Base-by-base conservation (phyloP, 768 basidiomycete species). In the Leccinum rimulosum region DNA sequence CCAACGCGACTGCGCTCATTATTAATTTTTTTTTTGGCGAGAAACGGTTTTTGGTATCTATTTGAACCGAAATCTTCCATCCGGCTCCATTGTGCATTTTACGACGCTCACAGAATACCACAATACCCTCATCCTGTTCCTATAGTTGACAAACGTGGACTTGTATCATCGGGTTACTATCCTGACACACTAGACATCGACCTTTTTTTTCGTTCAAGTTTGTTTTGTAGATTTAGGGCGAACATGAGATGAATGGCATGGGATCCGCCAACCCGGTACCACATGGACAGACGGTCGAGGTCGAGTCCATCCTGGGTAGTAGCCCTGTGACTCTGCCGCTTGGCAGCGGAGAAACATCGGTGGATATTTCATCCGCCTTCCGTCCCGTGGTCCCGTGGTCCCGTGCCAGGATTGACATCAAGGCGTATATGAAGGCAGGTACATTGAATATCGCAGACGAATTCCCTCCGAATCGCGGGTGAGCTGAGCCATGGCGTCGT, bases 81-180 rank as follows among this genome's bases (percentile, higher is more conserved):
- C 22, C 65, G 55, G 62, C 50, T 52, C 50, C 60, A 63, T 35
- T 73, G 66, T 74, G 67, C 73, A 72, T 68, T 62, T 64, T 61
- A 69, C 49, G 43, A 62, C 66, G 36, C 65, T 56, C 70, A 70
- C 58, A 62, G 63, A 68, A 72, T 70, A 72, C 63, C 67, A 67
- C 45, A 60, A 74, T 75, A 74, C 72, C 72, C 73, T 65, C 72
- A 72, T 64, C 55, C 60, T 61, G 65, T 72, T 64, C 59, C 63
- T 62, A 71, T 71, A 70, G 57, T 63, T 65, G 57, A 69, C 61
- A 62, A 57, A 53, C 33, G 53, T 56, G 62, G 68, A 69, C 66
- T 63, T 60, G 58, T 67, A 62, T 60, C 35, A 54, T 25, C 10
- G 30, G 61, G 68, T 63, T 57, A 47, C 52, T 52, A 49, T 62